These are phyloP conservation scores for Colletotrichum spinosum DNA, from an alignment of 2,329 filamentous ascomycete genomes.

Conservation along the genomic window DNA sequence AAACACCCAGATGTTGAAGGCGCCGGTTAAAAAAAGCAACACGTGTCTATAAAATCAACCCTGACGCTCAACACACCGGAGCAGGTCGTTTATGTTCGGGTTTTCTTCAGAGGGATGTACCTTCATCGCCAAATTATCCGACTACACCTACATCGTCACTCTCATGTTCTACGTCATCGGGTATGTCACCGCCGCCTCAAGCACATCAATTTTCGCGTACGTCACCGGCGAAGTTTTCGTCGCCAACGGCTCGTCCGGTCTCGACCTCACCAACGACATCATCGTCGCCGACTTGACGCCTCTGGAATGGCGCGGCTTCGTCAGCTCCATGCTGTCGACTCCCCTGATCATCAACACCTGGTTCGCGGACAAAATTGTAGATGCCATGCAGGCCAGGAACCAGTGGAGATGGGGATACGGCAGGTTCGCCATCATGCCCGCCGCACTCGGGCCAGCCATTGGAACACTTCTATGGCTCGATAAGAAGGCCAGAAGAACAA, in stretches of 20 bases:
- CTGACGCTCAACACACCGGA: too few relatives aligned
- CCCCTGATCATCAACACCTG: slow-evolving; percentile 75
- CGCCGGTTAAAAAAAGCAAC: too few relatives aligned
- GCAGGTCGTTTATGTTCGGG: too few relatives aligned
- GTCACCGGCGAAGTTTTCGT: slow-evolving; percentile 69
- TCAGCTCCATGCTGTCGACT: slow-evolving; percentile 61
- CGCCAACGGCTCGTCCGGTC: slow-evolving; percentile 67
- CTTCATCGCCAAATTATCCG: too few relatives aligned
- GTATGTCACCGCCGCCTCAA: slow-evolving; percentile 68
- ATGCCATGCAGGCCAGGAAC: slow-evolving; percentile 49
- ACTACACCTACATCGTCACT: slow-evolving; percentile 47
- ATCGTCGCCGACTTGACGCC: slow-evolving; percentile 72
- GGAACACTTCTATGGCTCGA: slow-evolving; percentile 62
- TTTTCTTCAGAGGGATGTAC: too few relatives aligned
- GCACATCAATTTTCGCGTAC: slow-evolving; percentile 63
- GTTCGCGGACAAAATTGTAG: slow-evolving; percentile 69
- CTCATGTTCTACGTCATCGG: slow-evolving; percentile 66
- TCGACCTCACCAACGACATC: slow-evolving; percentile 71
- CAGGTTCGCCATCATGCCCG: slow-evolving; percentile 67
- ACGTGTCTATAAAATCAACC: too few relatives aligned
- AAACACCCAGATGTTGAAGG: too few relatives aligned
- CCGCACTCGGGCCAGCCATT: slow-evolving; percentile 62
- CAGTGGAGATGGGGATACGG: slow-evolving; percentile 59
- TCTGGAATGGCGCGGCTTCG: slow-evolving; percentile 61
- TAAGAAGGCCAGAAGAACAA: slow-evolving; percentile 58